Conservation (phyloP, 1,284 basidiomycete species). For the Athelia sp. region DNA sequence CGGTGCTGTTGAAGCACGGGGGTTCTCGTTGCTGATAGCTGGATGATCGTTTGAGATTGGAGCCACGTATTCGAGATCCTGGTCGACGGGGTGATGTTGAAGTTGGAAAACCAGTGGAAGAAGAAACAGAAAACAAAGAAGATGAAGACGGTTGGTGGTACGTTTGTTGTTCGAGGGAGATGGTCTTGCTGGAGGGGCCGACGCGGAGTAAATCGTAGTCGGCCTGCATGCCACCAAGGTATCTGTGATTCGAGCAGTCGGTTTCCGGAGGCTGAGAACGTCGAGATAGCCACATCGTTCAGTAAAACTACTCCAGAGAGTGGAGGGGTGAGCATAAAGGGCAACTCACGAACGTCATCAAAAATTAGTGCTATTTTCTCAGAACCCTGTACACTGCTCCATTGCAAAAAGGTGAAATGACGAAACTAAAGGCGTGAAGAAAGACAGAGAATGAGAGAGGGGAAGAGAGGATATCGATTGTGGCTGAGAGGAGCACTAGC, state of each 20-base stretch:
- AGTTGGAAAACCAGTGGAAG: not conserved
- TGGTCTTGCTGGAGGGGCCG: not conserved
- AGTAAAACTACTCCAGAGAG: not conserved
- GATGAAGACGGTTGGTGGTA: not conserved
- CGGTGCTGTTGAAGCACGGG: not conserved
- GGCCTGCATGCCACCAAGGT: not conserved
- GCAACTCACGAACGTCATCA: not conserved
- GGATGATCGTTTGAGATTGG: not conserved
- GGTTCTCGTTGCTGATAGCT: not conserved
- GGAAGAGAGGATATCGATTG: too few relatives aligned
- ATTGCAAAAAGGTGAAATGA: too few relatives aligned
- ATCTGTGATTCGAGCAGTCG: not conserved
- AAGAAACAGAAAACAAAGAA: not conserved
- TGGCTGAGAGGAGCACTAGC: too few relatives aligned
- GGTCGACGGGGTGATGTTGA: not conserved
- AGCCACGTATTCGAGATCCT: not conserved
- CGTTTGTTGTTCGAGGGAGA: not conserved
- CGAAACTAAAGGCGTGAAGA: too few relatives aligned
- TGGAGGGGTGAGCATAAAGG: not conserved
- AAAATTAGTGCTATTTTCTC: not conserved
- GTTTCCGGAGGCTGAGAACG: not conserved
- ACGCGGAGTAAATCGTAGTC: not conserved
- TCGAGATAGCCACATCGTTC: not conserved
- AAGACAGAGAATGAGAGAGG: too few relatives aligned
- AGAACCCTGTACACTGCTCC: too few relatives aligned